Evolutionary conservation across 441 rosid genomes (phyloP), one percentile per base, ranked within the genome.

Genomic region (Populus hybrid): DNA sequence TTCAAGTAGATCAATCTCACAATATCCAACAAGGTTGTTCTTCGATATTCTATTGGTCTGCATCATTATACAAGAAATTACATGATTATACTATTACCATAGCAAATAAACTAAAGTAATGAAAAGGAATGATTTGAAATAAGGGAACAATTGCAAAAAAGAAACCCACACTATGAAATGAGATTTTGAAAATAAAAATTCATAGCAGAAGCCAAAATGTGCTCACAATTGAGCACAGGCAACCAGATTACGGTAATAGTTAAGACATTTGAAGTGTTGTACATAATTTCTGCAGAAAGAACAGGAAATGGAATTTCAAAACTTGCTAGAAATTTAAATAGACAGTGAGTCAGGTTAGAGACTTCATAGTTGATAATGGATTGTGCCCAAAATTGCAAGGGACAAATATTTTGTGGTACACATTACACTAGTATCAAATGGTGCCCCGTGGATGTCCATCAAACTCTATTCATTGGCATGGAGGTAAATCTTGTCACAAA

Each of bases 11-110:
- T 95, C 94, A 80, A 93, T 81, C 78, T 95, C 99, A 76, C 93
- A 89, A 66, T 88, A 90, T 24, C 98, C 99, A 11, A 91, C 67
- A 14, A 93, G 82, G 79, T 88, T 91, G 85, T 89, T 93, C 86
- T 87, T 93, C 10, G 86, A 87, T 76, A 95, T 40, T 87, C 85
- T 90, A 82, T 95, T 93, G 0, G 98, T 95, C 99, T 95, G 91
- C 90, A 88, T 14, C 80, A 83, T 16, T 59, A 64, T 7, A 24
- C 20, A 69, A 46, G 69, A 75, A 73, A 54, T 78, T 8, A 32
- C 4, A 38, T 5, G 14, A 67, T 73, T 23, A 54, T 16, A 26
- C 10, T 30, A 59, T 20, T 54, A 11, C 8, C 28, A 16, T 24
- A 46, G 21, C n/a, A 65, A 26, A 64, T 18, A 16, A 10, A 21